Evolutionary conservation across 1,284 basidiomycete genomes (phyloP).

Genomic region (Fistulinella cinereoalba): DNA sequence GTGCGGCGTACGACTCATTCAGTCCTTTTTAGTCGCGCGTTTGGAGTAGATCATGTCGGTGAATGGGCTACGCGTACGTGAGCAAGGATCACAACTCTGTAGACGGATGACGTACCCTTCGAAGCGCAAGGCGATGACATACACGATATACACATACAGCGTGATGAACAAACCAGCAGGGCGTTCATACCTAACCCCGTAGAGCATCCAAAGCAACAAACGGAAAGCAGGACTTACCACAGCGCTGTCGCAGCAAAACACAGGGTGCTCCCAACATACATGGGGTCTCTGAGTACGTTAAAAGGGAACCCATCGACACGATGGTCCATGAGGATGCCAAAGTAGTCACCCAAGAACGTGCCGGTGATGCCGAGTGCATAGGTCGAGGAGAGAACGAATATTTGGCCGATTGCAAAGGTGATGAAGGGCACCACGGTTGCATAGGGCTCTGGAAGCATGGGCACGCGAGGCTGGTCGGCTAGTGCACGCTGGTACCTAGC

Average conservation of each 20-base stretch:
- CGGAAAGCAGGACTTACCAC: slow-evolving; percentile 57
- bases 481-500: slow-evolving; percentile 72
- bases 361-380: slow-evolving; percentile 92
- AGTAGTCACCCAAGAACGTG: slow-evolving; percentile 96
- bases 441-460: slow-evolving; percentile 57
- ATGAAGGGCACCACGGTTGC: slow-evolving; percentile 60
- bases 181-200: slow-evolving; percentile 64
- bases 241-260: slow-evolving; percentile 82
- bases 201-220: neutral
- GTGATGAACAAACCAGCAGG: slow-evolving; percentile 79
- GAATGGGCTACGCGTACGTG: slow-evolving; percentile 55
- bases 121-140: slow-evolving; percentile 77
- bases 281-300: slow-evolving; percentile 90
- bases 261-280: slow-evolving; percentile 93
- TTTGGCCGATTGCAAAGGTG: slow-evolving; percentile 73
- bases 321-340: slow-evolving; percentile 96
- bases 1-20: neutral
- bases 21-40: slow-evolving; percentile 38
- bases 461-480: slow-evolving; percentile 62
- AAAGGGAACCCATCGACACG: slow-evolving; percentile 90
- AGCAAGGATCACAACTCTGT: neutral
- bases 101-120: slow-evolving; percentile 67
- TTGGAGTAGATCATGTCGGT: slow-evolving; percentile 80
- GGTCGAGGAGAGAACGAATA: slow-evolving; percentile 85
- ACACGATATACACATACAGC: slow-evolving; percentile 77